Conservation (phyloP, 2,329 filamentous ascomycete genomes). For the Fusarium lyarnte region DNA sequence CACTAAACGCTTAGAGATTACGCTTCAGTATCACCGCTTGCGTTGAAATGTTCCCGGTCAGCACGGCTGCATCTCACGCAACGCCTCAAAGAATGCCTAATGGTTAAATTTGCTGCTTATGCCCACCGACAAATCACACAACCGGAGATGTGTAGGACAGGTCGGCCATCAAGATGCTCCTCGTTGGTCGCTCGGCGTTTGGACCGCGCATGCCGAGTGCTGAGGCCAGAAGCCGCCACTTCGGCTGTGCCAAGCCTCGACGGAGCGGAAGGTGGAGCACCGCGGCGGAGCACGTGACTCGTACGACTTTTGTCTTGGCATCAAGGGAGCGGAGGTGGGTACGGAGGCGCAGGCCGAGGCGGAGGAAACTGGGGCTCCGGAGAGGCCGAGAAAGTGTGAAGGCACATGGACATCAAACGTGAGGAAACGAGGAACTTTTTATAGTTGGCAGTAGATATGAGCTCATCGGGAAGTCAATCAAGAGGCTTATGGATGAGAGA, state of each 20-base stretch:
- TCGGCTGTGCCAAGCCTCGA: constrained; percentile 14
- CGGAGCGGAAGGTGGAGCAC: constrained; percentile 27
- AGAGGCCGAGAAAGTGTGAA: neutral
- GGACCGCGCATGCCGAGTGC: constrained; percentile 1
- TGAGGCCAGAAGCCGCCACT: constrained; percentile 22
- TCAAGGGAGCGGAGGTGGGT: constrained; percentile 7
- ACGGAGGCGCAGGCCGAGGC: constrained; percentile 3
- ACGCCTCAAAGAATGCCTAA: neutral
- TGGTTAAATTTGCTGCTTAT: neutral
- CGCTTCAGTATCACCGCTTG: neutral
- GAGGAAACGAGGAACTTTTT: neutral
- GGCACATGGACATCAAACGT: neutral
- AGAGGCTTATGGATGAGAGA: neutral
- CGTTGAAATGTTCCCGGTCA: neutral
- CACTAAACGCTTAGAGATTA: neutral
- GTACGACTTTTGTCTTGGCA: constrained; percentile 22
- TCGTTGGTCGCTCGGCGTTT: constrained; percentile 6
- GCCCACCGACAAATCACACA: constrained; percentile 4
- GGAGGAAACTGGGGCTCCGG: constrained; percentile 6
- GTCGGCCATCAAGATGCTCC: neutral
- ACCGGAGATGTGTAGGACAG: neutral
- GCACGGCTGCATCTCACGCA: neutral
- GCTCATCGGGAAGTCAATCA: neutral
- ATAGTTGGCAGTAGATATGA: neutral
- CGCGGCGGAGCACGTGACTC: constrained; percentile 41